Evolutionary conservation across 2,329 filamentous ascomycete species (phyloP), one percentile per base, ranked within the genome.

Genomic region (Coniochaeta prunicola): DNA sequence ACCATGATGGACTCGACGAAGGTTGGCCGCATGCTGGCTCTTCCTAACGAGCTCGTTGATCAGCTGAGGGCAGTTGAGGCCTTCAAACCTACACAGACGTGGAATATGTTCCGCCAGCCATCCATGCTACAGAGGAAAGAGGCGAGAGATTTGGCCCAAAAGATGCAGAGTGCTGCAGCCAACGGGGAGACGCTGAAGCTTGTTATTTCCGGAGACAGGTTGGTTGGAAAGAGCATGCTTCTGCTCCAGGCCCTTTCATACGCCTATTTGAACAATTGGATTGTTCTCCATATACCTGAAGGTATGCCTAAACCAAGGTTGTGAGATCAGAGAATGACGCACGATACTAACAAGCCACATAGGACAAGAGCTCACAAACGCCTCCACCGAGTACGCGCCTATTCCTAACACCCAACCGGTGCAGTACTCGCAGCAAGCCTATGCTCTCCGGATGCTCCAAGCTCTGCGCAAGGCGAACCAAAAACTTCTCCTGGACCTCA

Each of bases 1-100:
- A 82, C 80, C 48, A 76, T 88, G 74, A 72, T 80, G 19, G 76
- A 81, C 58, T 73, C 76, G 31, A 77, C 78, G 34, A 81, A 83
- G 56, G 75, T 81, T 10, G 91, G 89, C 36, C 81, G 81, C 61
- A 82, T 97, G 31, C 76, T 91, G 57, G 83, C 83, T 1, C 74
- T 97, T 30, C 85, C 89, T 8, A 84, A 86, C 45, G 74, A 76
- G 1, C 76, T 91, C 56, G 82, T 97, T 56, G 92, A 96, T 75
- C 84, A 88, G 71, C 78, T 99, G 76, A 83, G 92, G 67, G 83
- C 86, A n/a, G 80, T 89, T 58, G 90, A 96, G 70, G 92, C 91
- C 3, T 99, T 99, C 80, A 96, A 96, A 82, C 80, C 86, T 24
- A 90, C 86, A 26, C 94, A 97, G 80, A 86, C 84, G 63, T 99